Conservation (phyloP, 257 asterid species). For the Solanum neorickii region DNA sequence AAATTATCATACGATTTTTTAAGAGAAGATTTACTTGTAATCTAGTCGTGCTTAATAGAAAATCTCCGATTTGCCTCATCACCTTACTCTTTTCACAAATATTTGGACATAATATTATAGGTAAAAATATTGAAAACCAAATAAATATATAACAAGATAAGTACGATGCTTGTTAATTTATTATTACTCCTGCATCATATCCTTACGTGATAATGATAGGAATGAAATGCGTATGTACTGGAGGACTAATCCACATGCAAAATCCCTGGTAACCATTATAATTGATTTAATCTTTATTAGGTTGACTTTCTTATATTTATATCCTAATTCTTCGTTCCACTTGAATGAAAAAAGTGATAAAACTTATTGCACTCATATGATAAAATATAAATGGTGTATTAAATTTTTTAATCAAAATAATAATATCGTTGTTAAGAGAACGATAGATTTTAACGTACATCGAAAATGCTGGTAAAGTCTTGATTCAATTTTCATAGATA, state of each 20-base stretch:
- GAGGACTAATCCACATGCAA: not conserved
- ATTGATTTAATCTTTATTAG: not conserved
- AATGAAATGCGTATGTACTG: not conserved
- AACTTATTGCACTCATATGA: not conserved
- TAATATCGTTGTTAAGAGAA: too few species aligned
- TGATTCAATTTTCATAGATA: not conserved
- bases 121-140: not conserved
- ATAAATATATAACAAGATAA: not conserved
- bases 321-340: not conserved
- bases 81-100: not conserved
- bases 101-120: not conserved
- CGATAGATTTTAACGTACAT: fast-evolving
- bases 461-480: too few species aligned
- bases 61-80: not conserved
- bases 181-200: not conserved
- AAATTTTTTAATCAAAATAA: too few species aligned
- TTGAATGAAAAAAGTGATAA: not conserved
- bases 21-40: too few species aligned
- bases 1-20: too few species aligned
- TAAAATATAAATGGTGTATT: too few species aligned
- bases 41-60: not conserved
- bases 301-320: not conserved
- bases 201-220: not conserved
- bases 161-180: not conserved
- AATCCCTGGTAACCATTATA: not conserved